Evolutionary conservation across 2,329 filamentous ascomycete species (phyloP).

Genomic region (Botrytis sinoallii): DNA sequence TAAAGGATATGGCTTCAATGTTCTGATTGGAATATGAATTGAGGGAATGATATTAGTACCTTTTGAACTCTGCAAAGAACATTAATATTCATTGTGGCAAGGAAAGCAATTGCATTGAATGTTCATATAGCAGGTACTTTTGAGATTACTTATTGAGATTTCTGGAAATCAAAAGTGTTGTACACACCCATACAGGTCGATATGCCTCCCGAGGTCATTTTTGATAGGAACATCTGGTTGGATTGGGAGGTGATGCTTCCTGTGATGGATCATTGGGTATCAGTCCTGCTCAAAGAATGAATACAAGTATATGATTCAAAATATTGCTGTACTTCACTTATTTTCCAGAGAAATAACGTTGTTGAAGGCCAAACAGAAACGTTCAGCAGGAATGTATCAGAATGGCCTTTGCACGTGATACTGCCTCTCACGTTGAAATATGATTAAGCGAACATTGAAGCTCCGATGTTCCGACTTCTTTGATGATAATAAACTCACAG

Average conservation of each 20-base stretch:
- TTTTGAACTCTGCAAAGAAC: not conserved
- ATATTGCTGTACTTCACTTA: not conserved
- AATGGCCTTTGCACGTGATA: not conserved
- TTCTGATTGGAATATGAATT: not conserved
- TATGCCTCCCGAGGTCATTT: not conserved
- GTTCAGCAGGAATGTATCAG: not conserved
- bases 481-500: constrained; percentile 10
- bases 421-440: not conserved
- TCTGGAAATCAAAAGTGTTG: not conserved
- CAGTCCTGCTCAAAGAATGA: not conserved
- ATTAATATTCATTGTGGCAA: not conserved
- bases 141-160: not conserved
- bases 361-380: not conserved
- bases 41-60: not conserved
- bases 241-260: not conserved
- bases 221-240: not conserved
- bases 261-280: not conserved
- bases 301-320: not conserved
- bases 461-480: not conserved
- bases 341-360: not conserved
- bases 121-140: not conserved
- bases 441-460: not conserved
- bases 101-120: not conserved
- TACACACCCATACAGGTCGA: not conserved
- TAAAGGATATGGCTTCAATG: not conserved